phyloP scores from a whole-genome alignment of 129 eudicot genomes.

The Lonicera japonica region DNA sequence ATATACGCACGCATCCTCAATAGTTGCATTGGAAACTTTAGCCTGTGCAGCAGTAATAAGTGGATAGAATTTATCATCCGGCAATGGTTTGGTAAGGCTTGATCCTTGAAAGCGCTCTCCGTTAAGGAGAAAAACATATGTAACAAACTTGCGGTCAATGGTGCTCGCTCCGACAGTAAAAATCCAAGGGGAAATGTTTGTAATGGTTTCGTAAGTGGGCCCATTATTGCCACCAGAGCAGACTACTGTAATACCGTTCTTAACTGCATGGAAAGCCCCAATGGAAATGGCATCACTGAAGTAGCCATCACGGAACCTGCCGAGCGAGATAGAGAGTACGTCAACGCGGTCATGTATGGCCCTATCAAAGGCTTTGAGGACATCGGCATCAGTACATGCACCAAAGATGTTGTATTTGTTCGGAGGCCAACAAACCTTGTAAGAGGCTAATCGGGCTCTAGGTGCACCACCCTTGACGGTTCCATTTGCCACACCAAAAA shows the following conservation, averaged over 20 bases:
- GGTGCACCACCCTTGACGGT: constrained; percentile 52
- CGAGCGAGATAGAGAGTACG: constrained; percentile 27
- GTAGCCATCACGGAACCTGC: not conserved
- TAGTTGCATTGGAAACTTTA: not conserved
- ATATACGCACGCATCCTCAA: constrained; percentile 3
- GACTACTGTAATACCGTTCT: constrained; percentile 27
- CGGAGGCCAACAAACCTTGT: constrained; percentile 55
- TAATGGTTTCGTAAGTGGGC: constrained; percentile 24
- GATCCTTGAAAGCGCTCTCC: constrained; percentile 3
- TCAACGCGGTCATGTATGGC: constrained; percentile 27
- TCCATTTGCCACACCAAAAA: constrained; percentile 35
- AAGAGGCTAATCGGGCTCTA: constrained; percentile 37
- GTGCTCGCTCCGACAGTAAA: constrained; percentile 51
- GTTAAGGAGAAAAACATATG: constrained; percentile 9
- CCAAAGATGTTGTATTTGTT: not conserved
- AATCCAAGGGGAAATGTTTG: constrained; percentile 39
- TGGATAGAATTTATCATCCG: constrained; percentile 1
- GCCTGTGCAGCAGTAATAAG: constrained; percentile 12
- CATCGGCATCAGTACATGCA: constrained; percentile 18
- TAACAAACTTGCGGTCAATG: constrained; percentile 23
- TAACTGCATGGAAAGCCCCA: constrained; percentile 30
- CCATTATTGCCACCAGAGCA: constrained; percentile 44
- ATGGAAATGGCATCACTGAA: constrained; percentile 4
- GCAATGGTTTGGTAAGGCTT: not conserved
- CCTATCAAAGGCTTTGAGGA: constrained; percentile 10